A percentile compares a stretch with the other conserved stretches of the same genome.
These are phyloP conservation scores for Corynespora cassiicola DNA, from an alignment of 2,329 filamentous ascomycete species.

Conservation along the genomic window DNA sequence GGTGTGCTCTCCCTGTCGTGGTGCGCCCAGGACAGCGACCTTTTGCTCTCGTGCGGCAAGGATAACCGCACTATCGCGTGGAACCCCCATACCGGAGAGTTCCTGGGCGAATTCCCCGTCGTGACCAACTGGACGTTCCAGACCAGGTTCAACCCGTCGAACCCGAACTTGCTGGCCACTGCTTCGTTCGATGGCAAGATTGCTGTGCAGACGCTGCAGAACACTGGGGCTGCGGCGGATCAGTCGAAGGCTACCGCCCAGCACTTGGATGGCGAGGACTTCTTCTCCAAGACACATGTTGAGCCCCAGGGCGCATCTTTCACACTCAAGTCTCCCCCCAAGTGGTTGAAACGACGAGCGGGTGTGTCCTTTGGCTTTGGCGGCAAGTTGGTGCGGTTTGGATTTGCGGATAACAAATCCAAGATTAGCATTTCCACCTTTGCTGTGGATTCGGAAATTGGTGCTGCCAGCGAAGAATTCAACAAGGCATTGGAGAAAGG, in stretches of 20 bases:
- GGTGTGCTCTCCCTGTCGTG: slow-evolving; percentile 93
- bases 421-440: slow-evolving; percentile 87
- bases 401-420: slow-evolving; percentile 72
- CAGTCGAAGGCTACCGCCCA: slow-evolving; percentile 64
- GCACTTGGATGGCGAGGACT: slow-evolving; percentile 87
- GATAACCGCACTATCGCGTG: slow-evolving; percentile 95
- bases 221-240: slow-evolving; percentile 80
- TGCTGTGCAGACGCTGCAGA: slow-evolving; percentile 89
- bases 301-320: slow-evolving; percentile 92
- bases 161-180: slow-evolving; percentile 90
- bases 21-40: slow-evolving; percentile 88
- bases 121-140: slow-evolving; percentile 99
- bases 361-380: slow-evolving; percentile 95
- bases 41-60: slow-evolving; percentile 92
- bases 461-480: slow-evolving; percentile 84
- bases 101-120: slow-evolving; percentile 90
- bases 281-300: slow-evolving; percentile 91
- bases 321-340: slow-evolving; percentile 82
- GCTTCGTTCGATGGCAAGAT: slow-evolving; percentile 98
- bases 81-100: slow-evolving; percentile 91
- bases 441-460: slow-evolving; percentile 83
- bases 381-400: slow-evolving; percentile 84
- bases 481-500: slow-evolving; percentile 81
- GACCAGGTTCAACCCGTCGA: slow-evolving; percentile 90
- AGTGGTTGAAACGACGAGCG: slow-evolving; percentile 85